A percentile compares a stretch with the other conserved stretches of the same genome.
Evolutionary conservation across 179 eudicot genomes (phyloP).

Genomic region (Dionaea muscipula): DNA sequence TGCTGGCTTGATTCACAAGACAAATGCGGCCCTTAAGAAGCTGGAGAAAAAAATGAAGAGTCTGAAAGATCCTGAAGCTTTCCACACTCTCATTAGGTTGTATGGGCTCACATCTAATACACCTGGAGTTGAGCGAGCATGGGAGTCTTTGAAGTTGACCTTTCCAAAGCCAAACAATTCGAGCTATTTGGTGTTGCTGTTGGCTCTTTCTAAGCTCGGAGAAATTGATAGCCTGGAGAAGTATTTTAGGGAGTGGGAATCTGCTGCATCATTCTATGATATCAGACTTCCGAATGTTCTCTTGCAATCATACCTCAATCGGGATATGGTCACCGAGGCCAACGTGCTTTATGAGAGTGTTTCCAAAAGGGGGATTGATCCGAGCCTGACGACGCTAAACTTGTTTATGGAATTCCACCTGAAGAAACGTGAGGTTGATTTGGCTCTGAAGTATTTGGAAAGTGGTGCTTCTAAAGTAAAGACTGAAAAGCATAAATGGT

Average conservation of each 20-base stretch:
- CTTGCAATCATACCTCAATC: constrained; percentile 28
- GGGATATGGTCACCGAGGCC: constrained; percentile 34
- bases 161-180: constrained; percentile 23
- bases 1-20: constrained; percentile 28
- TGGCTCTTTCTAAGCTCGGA: constrained; percentile 30
- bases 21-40: constrained; percentile 19
- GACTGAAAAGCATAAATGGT: constrained; percentile 13
- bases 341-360: constrained; percentile 18
- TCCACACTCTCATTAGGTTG: constrained; percentile 25
- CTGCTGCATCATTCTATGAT: constrained; percentile 23
- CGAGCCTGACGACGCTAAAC: constrained; percentile 24
- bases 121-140: constrained; percentile 29
- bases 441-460: constrained; percentile 30
- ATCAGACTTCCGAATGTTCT: constrained; percentile 33
- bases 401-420: constrained; percentile 17
- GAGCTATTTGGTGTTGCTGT: constrained; percentile 34
- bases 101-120: constrained; percentile 19
- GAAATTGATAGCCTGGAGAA: constrained; percentile 27
- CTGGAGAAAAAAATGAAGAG: constrained; percentile 21
- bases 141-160: constrained; percentile 27
- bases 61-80: constrained; percentile 13
- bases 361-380: constrained; percentile 16
- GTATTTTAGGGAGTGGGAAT: constrained; percentile 39
- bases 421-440: constrained; percentile 22
- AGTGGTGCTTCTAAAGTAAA: constrained; percentile 19